These are phyloP conservation scores for Cyberlindnera mrakii DNA, from an alignment of 805 yeast genomes.

Conservation along the genomic window DNA sequence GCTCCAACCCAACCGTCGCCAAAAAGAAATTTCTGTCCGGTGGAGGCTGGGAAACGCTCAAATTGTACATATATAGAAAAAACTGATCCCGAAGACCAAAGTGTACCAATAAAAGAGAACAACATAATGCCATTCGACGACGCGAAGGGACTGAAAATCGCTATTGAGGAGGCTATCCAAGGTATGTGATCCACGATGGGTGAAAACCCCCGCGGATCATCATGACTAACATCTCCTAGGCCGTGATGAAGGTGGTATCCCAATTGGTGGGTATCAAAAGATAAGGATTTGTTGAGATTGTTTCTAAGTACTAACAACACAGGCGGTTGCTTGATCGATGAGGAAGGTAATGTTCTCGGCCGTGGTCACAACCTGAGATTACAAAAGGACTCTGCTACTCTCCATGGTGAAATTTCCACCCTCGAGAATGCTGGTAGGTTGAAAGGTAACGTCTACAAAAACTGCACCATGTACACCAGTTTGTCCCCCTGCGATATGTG, in stretches of 20 bases:
- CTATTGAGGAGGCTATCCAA: slow-evolving; percentile 63
- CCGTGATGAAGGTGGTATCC: slow-evolving; percentile 81
- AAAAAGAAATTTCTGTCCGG: too few species aligned
- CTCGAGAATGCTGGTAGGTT: slow-evolving; percentile 89
- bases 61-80: background rate
- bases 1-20: too few species aligned
- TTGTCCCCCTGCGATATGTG: slow-evolving; percentile 95
- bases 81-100: too few species aligned
- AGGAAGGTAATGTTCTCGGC: slow-evolving; percentile 78
- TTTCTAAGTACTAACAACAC: background rate
- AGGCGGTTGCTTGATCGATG: slow-evolving; percentile 67
- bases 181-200: slow-evolving; percentile 28
- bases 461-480: slow-evolving; percentile 85
- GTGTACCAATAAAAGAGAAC: background rate
- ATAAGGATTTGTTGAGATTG: background rate
- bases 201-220: background rate
- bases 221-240: slow-evolving; percentile 32
- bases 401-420: slow-evolving; percentile 90
- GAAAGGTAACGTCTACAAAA: slow-evolving; percentile 69
- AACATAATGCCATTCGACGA: slow-evolving; percentile 52
- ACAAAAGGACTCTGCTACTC: slow-evolving; percentile 75
- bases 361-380: slow-evolving; percentile 87
- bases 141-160: slow-evolving; percentile 57
- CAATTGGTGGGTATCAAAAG: slow-evolving; percentile 45
- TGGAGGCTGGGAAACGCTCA: too few species aligned